Evolutionary conservation across 345 rosid genomes (phyloP), one percentile per base, ranked within the genome.

Genomic region (Pseudoturritis turrita): DNA sequence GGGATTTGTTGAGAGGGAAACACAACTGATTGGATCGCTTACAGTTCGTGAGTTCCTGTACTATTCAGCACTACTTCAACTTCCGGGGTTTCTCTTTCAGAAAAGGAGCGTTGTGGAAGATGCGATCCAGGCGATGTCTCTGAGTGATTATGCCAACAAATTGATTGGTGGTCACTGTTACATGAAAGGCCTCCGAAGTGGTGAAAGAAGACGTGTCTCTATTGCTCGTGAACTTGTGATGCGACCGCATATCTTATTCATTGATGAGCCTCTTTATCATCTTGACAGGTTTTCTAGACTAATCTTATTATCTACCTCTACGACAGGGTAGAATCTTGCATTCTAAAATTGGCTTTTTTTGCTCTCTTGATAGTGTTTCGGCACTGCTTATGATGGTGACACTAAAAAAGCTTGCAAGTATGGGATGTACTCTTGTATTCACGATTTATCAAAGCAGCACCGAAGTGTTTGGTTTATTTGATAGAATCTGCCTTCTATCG

Each of bases 341-440:
- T 26, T 57, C 15, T 57, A 7, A 65, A 19, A 18, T 14, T 15
- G 0, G 19, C 13, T 0, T 11, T 10, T 35, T 19, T 22, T 31
- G 29, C 44, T 50, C 14, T 50, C 39, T 43, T 4, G 13, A 55
- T 85, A 95, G 99, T 77, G 99, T 96, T 54, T 92, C 99, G 53
- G 98, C 99, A 8, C 88, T 96, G 71, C 84, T 96, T 78, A 96
- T 96, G 99, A 92, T 96, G 99, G 99, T 96, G 75, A 96, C 99
- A 6, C 77, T 96, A 57, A 96, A 84, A 86, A 96, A 96, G 81
- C 98, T 92, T 69, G 96, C 99, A 26, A 90, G 96, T 80, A 90
- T 89, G 2, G 98, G 99, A 37, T 96, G 99, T 79, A 92, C 98
- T 43, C 94, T 96, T 23, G 78, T 96, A 47, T 92, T 96, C 77